Evolutionary conservation across 345 rosid species (phyloP), one percentile per base, ranked within the genome.

Genomic region (Lepidium aucheri): DNA sequence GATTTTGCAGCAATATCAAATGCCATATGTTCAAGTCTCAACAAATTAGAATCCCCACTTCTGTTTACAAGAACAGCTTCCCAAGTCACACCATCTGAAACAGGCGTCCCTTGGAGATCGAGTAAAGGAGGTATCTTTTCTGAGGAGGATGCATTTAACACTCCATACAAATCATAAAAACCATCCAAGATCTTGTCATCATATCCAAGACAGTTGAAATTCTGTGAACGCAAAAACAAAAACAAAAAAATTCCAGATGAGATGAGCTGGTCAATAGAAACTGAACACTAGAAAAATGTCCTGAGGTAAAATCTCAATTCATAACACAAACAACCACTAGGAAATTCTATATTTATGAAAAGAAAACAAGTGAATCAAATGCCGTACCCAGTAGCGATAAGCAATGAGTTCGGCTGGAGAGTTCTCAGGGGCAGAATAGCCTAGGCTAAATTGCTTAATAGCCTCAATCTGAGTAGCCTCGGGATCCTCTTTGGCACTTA

Each of bases 141-240:
- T 36, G 80, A 70, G 41, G 77, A 60, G 10, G 88, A 81, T 55
- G 67, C 82, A 4, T 75, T 82, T 68, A 80, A 61, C 74, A 83
- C 78, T 77, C 96, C 98, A 70, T 87, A 86, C 26, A 92, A 73
- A 55, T 92, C 98, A 66, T 89, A 92, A 69, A 92, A 92, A 46
- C 98, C 96, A 79, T 92, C 96, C 86, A 86, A 43, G 82, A 92
- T 81, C 88, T 89, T 92, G 83, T 92, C 98, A 80, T 89, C 96
- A 64, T 85, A 92, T 64, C 90, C 82, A 76, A 92, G 98, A 79
- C 91, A 81, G 68, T 83, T 87, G 76, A 87, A 92, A 84, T 87
- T 89, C 98, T 92, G 96, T 69, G 73, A 84, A 42, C 5, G 5
- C 67, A 41, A 56, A 22, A 8, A 20, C 11, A 7, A 13, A 32